Base-by-base conservation (phyloP, 2,329 filamentous ascomycete species). In the Pseudocercospora pini-densiflorae region DNA sequence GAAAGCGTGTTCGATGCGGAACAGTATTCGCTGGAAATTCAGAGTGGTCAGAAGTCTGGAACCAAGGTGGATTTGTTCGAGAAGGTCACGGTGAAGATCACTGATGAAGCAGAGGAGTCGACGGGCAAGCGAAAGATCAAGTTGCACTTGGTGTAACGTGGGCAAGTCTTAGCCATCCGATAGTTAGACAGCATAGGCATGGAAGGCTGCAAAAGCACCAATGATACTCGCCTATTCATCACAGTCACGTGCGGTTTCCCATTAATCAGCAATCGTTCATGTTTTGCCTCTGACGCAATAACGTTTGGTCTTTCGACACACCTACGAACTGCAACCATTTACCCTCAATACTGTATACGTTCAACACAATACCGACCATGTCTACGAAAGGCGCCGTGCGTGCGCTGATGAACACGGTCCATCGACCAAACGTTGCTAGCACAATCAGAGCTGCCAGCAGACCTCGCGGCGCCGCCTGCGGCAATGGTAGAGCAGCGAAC, bases 91-190 rank as follows among this genome's bases (percentile, higher is more conserved):
- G 94, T 99, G 14, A 88, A 90, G 77, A 93, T 99, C 70, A 92
- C 89, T 74, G 96, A 98, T 78, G 91, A 97, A 77, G 92, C 94
- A 84, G 95, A 99, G 79, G 92, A 96, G 82, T 88, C 88, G 67
- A 97, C 94, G n/a, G 95, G 95, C 63, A 99, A 98, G 89, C 88
- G 95, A 71, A 94, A 92, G 71, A 91, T 94, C 23, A 93, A 90
- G 85, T 86, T 95, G 84, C 89, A 76, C 19, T 71, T 84, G 64
- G 75, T 84, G 19, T 84, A 69, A 65, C 27, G 1, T 12, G 19
- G 36, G 31, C 8, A 21, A 23, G n/a, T 36, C 29, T 36, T 5
- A 19, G 19, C n/a, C 45, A 24, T 21, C 6, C 16, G n/a, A 19
- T 19, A 43, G 40, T 43, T 19, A 19, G 40, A 43, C 36, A 40